These are phyloP conservation scores for Penicillium frequentans DNA, from an alignment of 2,329 filamentous ascomycete genomes.

Conservation along the genomic window DNA sequence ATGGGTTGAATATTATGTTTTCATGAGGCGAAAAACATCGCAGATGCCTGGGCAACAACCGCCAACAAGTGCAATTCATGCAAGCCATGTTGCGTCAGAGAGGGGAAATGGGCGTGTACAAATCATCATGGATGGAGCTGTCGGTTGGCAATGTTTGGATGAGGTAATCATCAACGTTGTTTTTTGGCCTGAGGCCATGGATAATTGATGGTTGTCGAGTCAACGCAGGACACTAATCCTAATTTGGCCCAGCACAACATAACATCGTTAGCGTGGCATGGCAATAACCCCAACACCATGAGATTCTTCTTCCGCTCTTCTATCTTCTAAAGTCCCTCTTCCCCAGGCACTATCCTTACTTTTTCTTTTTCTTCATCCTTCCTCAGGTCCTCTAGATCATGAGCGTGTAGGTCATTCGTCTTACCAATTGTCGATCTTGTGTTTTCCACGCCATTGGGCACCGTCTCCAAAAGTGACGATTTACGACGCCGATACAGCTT, in stretches of 20 bases:
- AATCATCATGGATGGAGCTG: neutral
- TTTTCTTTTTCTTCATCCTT: conserved; percentile 8
- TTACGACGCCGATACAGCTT: conserved; percentile 4
- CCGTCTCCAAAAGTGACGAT: conserved; percentile 1
- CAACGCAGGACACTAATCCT: conserved; percentile 38
- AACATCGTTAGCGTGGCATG: conserved; percentile 41
- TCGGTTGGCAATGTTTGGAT: conserved; percentile 4
- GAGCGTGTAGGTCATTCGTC: conserved; percentile 24
- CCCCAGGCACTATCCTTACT: conserved; percentile 27
- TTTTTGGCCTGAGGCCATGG: conserved; percentile 25
- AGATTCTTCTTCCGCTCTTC: conserved; percentile 26
- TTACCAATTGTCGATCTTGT: conserved; percentile 10
- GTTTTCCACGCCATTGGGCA: conserved; percentile 14
- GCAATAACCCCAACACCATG: conserved; percentile 35
- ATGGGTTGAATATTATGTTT: neutral
- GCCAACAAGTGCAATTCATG: neutral
- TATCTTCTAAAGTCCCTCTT: conserved; percentile 12
- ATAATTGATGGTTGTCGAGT: conserved; percentile 35
- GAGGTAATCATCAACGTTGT: conserved; percentile 7
- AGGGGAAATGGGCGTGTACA: neutral
- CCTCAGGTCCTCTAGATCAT: conserved; percentile 24
- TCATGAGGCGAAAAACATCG: neutral
- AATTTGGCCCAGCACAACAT: conserved; percentile 37
- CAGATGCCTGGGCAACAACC: neutral
- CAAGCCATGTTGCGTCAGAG: neutral